Base-by-base conservation (phyloP, 2,329 filamentous ascomycete genomes). In the Fusarium sp. region DNA sequence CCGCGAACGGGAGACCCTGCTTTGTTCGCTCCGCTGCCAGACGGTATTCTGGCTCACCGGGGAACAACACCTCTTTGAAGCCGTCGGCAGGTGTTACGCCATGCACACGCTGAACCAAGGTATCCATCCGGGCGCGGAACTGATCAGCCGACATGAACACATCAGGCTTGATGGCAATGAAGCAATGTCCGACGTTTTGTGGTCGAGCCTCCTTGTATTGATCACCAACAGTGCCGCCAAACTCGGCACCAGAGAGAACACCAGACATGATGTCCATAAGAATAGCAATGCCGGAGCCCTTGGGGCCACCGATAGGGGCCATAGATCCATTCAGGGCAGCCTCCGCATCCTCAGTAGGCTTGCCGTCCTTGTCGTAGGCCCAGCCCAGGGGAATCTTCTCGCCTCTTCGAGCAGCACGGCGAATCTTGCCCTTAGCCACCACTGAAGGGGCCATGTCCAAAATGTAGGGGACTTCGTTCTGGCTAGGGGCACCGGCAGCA, bases 251-350 rank as follows among this genome's bases (percentile, higher is more conserved):
- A 27, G 59, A 62, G 15, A 66, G 53, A 8, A 66, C 63, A 9
- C 63, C 63, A 5, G 58, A 58, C 53, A 66, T 62, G 36, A 66
- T 66, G 11, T 66, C 63, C 59, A 66, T 66, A 27, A 66, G 43
- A n/a, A 66, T 66, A 13, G 63, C 63, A 36, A 62, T 59, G 8
- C 53, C 63, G 1, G 53, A 59, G 6, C 63, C 63, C 37, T 66
- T 66, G 16, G 63, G 63, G 1, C 62, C 62, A 18, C 62, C 59
- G 13, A 66, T 66, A 5, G 62, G 58, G 12, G 59, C 58, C 46
- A 66, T 62, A 4, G 53, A 62, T 16, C 58, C 62, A 8, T 59
- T 59, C 3, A 66, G 43, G 6, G 62, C 62, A 6, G 50, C 62
- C 3, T 62, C 47, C 6, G 62, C 58, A 43, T 66, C 62, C 10